Evolutionary conservation across 768 basidiomycete genomes (phyloP), one percentile per base, ranked within the genome.

Genomic region (Pulveroboletus sp.): DNA sequence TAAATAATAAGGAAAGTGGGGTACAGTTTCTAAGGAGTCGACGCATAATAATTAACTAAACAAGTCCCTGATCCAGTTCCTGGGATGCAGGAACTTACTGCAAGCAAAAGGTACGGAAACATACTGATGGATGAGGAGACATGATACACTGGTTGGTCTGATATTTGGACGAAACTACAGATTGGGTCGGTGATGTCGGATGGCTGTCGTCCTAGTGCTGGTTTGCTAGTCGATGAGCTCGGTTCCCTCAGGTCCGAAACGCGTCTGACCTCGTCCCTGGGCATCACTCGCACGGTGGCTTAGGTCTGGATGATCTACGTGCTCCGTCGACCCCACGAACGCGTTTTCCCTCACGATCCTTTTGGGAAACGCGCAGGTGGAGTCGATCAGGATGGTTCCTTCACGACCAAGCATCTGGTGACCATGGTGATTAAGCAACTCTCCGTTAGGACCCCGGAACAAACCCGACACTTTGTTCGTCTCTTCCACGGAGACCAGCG

Each of bases 161-260:
- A 42, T 26, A 14, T n/a, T 2, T 36, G 35, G 7, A 30, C 24
- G 21, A 44, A 35, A 17, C 2, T 35, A 39, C n/a, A 32, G 24
- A 32, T 8, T 21, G 21, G 27, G 18, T 14, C 0, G 17, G 14
- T 30, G 26, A 26, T n/a, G 12, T 24, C 2, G 9, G 15, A 32
- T 8, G 6, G 6, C 10, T 2, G 18, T 35, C 6, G 14, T 32
- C 10, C 28, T 4, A 27, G n/a, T 2, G 26, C 14, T 28, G 39
- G 21, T 5, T 12, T 5, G 18, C 26, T 50, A 58, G 18, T 54
- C 39, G 37, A 66, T 47, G 27, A 66, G 60, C 8, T 60, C 58
- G 11, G 64, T 66, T 30, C 56, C 65, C 12, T 57, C 51, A 1
- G 56, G 60, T 5, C 65, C 64, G 6, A 66, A 43, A 35, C 52